phyloP scores from a whole-genome alignment of 1,139 yeast genomes.

The Yamadazyma epiphylla region DNA sequence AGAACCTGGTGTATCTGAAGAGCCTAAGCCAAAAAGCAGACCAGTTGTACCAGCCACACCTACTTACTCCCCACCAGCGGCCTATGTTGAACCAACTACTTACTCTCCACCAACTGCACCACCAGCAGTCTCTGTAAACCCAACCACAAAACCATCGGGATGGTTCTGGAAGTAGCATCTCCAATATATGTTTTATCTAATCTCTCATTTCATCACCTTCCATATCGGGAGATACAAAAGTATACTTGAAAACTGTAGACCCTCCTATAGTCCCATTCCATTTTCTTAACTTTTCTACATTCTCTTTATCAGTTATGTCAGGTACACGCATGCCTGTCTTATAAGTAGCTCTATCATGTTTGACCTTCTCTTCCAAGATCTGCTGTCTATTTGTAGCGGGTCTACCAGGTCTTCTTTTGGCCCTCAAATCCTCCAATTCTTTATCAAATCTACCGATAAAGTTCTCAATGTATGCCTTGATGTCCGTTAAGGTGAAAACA shows the following conservation, averaged over 20 bases:
- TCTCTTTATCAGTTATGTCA: constrained; percentile 58
- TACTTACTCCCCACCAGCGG: too few relatives aligned
- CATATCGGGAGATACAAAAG: constrained; percentile 32
- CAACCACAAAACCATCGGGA: constrained; percentile 6
- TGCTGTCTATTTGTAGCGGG: constrained; percentile 74
- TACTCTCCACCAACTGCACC: not conserved
- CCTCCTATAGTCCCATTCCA: constrained; percentile 90
- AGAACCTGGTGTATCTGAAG: not conserved
- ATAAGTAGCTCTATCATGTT: constrained; percentile 59
- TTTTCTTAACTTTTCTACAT: constrained; percentile 54
- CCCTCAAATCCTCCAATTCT: constrained; percentile 57
- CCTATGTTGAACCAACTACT: not conserved
- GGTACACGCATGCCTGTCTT: constrained; percentile 73
- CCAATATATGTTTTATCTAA: constrained; percentile 1
- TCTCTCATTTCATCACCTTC: not conserved
- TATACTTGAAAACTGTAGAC: constrained; percentile 55
- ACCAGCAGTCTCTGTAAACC: not conserved
- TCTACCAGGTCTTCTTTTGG: constrained; percentile 78
- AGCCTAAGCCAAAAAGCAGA: not conserved
- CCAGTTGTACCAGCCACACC: not conserved
- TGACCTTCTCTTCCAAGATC: constrained; percentile 56
- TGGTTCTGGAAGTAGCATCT: constrained; percentile 14
- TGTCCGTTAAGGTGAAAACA: constrained; percentile 51
- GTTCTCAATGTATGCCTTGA: constrained; percentile 56
- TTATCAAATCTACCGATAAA: constrained; percentile 70